Percentiles rank a stretch among this genome's conserved stretches.
phyloP scores from a whole-genome alignment of 176 grass and related monocot species.

The Leersia perrieri region DNA sequence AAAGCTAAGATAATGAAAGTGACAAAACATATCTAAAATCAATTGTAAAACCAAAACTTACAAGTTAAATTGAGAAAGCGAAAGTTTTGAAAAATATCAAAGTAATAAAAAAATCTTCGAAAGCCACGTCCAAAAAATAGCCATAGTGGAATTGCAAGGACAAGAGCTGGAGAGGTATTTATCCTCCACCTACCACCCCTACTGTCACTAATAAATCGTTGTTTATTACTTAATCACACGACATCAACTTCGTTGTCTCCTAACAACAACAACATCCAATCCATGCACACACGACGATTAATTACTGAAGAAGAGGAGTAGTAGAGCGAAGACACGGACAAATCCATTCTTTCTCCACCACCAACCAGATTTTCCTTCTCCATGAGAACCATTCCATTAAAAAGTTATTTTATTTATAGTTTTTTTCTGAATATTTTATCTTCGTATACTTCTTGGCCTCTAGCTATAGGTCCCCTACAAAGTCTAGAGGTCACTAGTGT shows the following conservation, averaged over 20 bases:
- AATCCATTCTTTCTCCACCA: conserved; percentile 18
- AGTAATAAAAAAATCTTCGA: not conserved
- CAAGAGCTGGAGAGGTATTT: not conserved
- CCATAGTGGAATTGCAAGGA: not conserved
- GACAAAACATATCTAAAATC: too few species aligned
- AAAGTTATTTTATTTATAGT: not conserved
- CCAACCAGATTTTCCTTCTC: conserved; percentile 14
- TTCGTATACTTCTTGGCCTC: not conserved
- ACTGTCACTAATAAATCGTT: not conserved
- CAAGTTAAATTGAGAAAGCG: too few species aligned
- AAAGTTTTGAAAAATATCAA: not conserved
- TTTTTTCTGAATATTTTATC: not conserved
- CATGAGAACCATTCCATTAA: conserved; percentile 32
- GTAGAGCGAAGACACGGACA: not conserved
- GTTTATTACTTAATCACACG: not conserved
- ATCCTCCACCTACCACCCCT: conserved; percentile 23
- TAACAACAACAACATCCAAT: not conserved
- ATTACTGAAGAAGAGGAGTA: conserved; percentile 1
- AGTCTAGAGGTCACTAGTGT: not conserved
- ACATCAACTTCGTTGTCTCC: not conserved
- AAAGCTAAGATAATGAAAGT: too few species aligned
- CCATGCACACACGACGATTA: not conserved
- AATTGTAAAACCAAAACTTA: too few species aligned
- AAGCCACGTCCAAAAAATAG: not conserved
- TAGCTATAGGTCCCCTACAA: not conserved